phyloP scores from a whole-genome alignment of 257 asterid species.

The Lycium barbarum region DNA sequence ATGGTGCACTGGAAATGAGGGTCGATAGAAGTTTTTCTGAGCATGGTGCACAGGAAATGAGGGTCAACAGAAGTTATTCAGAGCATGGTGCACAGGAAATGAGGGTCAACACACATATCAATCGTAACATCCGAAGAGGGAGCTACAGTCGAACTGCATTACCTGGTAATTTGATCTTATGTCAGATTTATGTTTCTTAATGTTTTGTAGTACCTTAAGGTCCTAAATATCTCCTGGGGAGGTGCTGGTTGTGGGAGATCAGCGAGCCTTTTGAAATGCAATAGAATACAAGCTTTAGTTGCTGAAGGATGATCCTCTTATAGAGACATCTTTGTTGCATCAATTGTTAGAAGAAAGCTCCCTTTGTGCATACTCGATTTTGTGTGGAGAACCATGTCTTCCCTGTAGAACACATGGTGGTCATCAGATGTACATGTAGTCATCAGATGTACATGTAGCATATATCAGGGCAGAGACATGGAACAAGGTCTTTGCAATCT shows the following conservation, averaged over 20 bases:
- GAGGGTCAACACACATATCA: conserved; percentile 52
- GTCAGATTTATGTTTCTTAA: conserved; percentile 2
- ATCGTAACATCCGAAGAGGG: conserved; percentile 64
- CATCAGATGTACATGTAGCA: not conserved
- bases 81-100: conserved; percentile 30
- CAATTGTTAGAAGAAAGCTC: conserved; percentile 21
- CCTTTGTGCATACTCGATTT: not conserved
- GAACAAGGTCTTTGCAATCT: not conserved
- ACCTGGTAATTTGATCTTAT: conserved; percentile 58
- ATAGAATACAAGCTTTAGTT: conserved; percentile 4
- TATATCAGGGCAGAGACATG: not conserved
- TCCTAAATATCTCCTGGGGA: not conserved
- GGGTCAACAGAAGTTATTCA: conserved; percentile 44
- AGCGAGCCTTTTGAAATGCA: not conserved
- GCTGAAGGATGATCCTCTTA: not conserved
- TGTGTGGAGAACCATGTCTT: not conserved
- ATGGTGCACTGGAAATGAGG: conserved; percentile 41
- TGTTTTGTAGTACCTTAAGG: conserved; percentile 5
- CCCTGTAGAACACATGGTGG: not conserved
- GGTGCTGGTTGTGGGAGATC: conserved; percentile 15
- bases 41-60: conserved; percentile 38
- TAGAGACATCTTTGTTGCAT: conserved; percentile 11
- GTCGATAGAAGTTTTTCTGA: conserved; percentile 20
- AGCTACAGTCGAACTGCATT: conserved; percentile 56
- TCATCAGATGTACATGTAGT: too few relatives aligned